Percentiles rank a stretch among this genome's conserved stretches.
phyloP scores from a whole-genome alignment of 2,329 filamentous ascomycete species.

The Colletotrichum sp. region DNA sequence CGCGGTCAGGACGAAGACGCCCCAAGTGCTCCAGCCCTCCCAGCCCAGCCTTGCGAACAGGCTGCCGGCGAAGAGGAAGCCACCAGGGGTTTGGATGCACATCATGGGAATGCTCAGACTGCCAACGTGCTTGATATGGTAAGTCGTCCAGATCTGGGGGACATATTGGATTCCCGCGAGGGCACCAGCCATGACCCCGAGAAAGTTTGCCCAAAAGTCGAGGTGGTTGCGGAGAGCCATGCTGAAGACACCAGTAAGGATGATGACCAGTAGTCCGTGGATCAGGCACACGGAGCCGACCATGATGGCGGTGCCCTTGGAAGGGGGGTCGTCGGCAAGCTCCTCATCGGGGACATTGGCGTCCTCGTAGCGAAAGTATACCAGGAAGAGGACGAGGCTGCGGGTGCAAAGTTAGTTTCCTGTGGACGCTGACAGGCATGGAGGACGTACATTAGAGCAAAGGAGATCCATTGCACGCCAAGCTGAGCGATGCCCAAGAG shows the following conservation, averaged over 20 bases:
- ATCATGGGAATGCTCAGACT: conserved; percentile 97
- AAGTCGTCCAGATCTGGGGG: conserved; percentile 94
- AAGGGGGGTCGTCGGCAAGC: conserved; percentile 59
- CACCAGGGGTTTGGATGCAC: conserved; percentile 95
- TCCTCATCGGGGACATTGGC: conserved; percentile 56
- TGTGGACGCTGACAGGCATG: background rate
- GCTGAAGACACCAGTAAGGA: conserved; percentile 73
- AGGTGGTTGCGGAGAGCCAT: conserved; percentile 68
- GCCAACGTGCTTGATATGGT: conserved; percentile 81
- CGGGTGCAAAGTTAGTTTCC: background rate
- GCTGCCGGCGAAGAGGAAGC: conserved; percentile 87
- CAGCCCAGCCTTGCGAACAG: conserved; percentile 79
- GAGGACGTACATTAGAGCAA: conserved; percentile 80
- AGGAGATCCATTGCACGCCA: conserved; percentile 90
- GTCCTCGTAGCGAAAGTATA: conserved; percentile 82
- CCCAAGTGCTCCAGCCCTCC: conserved; percentile 94
- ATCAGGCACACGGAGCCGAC: conserved; percentile 76
- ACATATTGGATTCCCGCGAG: conserved; percentile 91
- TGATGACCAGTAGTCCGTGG: conserved; percentile 74
- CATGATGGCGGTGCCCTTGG: conserved; percentile 78
- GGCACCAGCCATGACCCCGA: conserved; percentile 79
- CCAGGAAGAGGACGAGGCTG: conserved; percentile 90
- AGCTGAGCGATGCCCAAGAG: conserved; percentile 90
- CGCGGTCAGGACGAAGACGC: conserved; percentile 87
- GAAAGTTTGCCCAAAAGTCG: conserved; percentile 80